phyloP scores from a whole-genome alignment of 371 early-diverging fungal species.

The Mucor racemosus region DNA sequence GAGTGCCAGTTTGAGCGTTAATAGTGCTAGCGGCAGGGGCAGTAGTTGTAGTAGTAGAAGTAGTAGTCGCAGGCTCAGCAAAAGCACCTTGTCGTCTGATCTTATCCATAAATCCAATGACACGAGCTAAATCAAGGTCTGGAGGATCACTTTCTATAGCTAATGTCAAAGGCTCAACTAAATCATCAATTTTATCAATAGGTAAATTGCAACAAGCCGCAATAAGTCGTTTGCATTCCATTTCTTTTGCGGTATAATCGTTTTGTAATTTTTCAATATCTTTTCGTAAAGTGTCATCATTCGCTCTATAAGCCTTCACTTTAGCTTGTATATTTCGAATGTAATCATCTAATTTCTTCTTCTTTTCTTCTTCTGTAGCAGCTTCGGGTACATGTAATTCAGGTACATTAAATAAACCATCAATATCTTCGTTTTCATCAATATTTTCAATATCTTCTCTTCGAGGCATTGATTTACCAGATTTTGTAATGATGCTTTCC shows the following conservation, averaged over 20 bases:
- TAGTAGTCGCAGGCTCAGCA: constrained; percentile 3
- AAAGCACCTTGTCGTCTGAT: constrained; percentile 16
- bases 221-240: constrained; percentile 76
- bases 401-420: constrained; percentile 20
- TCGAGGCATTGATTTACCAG: constrained; percentile 15
- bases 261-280: constrained; percentile 44
- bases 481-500: constrained; percentile 22
- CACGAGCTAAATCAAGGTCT: constrained; percentile 62
- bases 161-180: constrained; percentile 67
- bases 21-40: not conserved
- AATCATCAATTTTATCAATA: constrained; percentile 69
- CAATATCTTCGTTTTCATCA: constrained; percentile 35
- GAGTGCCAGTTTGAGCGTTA: not conserved
- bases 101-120: constrained; percentile 64
- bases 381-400: constrained; percentile 11
- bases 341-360: constrained; percentile 27
- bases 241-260: constrained; percentile 58
- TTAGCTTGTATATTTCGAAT: constrained; percentile 30
- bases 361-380: constrained; percentile 20
- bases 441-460: constrained; percentile 22
- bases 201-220: constrained; percentile 75
- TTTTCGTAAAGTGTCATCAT: constrained; percentile 43
- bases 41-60: not conserved
- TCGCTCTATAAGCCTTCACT: constrained; percentile 52
- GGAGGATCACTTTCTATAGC: constrained; percentile 80